These are phyloP conservation scores for Macrophomina phaseolina DNA, from an alignment of 2,329 filamentous ascomycete genomes.

Conservation along the genomic window DNA sequence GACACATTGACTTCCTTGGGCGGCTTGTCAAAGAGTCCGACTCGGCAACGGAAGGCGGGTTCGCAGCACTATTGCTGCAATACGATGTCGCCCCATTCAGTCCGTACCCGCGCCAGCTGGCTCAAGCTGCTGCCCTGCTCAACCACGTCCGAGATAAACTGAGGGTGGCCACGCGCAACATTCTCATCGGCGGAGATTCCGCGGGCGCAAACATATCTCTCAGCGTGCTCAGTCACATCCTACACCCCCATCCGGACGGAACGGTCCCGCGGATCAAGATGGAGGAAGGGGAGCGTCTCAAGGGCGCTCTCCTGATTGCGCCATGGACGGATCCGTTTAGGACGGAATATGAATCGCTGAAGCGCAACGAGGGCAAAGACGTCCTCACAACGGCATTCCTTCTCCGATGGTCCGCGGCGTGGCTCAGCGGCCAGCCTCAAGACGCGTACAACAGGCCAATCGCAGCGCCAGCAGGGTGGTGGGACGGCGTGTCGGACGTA, in stretches of 20 bases:
- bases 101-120: slow-evolving; percentile 34
- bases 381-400: background rate
- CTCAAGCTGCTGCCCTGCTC: slow-evolving; percentile 33
- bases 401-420: background rate
- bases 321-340: slow-evolving; percentile 26
- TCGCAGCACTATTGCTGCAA: slow-evolving; percentile 33
- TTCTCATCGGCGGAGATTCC: slow-evolving; percentile 31
- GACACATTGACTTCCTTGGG: background rate
- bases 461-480: slow-evolving; percentile 11
- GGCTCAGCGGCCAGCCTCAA: background rate
- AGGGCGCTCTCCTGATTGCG: slow-evolving; percentile 3
- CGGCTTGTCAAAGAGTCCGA: background rate
- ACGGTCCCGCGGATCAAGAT: background rate
- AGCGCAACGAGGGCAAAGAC: background rate
- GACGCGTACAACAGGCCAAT: slow-evolving; percentile 16
- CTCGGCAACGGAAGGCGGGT: background rate
- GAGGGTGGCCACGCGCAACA: background rate
- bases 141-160: slow-evolving; percentile 30
- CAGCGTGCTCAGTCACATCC: slow-evolving; percentile 35
- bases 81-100: slow-evolving; percentile 35
- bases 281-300: background rate
- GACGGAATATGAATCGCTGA: background rate
- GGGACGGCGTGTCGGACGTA: background rate
- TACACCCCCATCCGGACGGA: slow-evolving; percentile 35
- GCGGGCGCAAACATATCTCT: slow-evolving; percentile 34